Conservation (phyloP, 78 protist genomes). For the Polysphondylium violaceum region DNA sequence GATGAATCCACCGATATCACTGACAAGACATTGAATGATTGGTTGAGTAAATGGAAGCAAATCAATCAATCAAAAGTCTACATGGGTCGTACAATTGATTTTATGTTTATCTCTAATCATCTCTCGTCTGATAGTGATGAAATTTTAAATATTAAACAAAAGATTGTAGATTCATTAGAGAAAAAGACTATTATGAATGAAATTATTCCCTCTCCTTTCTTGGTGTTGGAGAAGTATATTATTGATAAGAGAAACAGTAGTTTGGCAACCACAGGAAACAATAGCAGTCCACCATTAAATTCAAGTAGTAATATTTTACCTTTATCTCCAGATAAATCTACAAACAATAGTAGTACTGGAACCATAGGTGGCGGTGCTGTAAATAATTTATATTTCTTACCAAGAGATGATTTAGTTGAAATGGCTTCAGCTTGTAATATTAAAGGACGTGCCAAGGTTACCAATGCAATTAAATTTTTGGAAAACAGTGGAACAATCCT, state of each 20-base stretch:
- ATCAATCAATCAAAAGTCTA: not conserved
- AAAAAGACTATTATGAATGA: conserved; percentile 14
- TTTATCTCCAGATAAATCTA: not conserved
- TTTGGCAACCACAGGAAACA: not conserved
- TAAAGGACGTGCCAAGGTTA: conserved; percentile 14
- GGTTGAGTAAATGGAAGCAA: conserved; percentile 12
- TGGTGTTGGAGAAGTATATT: conserved; percentile 5
- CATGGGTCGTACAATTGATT: not conserved
- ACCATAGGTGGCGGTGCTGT: not conserved
- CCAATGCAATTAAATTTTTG: not conserved
- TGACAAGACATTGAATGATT: not conserved
- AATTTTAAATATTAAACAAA: not conserved
- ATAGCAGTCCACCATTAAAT: no score
- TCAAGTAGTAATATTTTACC: no score
- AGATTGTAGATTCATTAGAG: not conserved
- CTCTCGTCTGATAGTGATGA: no score
- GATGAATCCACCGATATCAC: not conserved
- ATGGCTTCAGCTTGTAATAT: conserved; percentile 21
- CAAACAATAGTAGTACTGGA: not conserved
- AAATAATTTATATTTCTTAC: not conserved
- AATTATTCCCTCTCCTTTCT: conserved; percentile 40
- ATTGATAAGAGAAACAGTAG: not conserved
- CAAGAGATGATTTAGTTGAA: conserved; percentile 13
- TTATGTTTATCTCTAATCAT: conserved; percentile 19
- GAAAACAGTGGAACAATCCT: conserved; percentile 10